Base-by-base conservation (phyloP, 139 green algal genomes). In the Closterium sp. region DNA sequence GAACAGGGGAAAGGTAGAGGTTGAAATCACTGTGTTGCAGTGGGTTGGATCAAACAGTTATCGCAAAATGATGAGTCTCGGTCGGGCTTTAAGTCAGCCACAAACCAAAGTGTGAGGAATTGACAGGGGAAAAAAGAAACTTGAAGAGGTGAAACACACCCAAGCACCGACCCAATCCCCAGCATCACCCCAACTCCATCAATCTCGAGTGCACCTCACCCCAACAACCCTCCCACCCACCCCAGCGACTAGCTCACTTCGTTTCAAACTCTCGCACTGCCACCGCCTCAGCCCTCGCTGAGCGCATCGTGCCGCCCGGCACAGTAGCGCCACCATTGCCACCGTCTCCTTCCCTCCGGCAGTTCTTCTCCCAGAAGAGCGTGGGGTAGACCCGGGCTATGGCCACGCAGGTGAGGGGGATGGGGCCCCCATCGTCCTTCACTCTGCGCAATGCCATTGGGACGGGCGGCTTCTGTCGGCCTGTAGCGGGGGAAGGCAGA, bases 381-480 rank as follows among this genome's bases (percentile, higher is more conserved):
- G 30, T 3, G 16, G 89, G 89, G 84, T 91, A 91, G 21, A 66
- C n/a, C 25, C 89, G 84, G 12, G 84, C 76, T 19, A 91, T 32
- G n/a, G 38, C 76, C 28, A 91, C 25, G 25, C 33, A 64, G 16
- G 89, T 91, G 19, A 89, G 31, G 9, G 89, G 76, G 33, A 91
- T 55, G 1, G 23, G 4, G 0, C 89, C 89, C 19, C 84, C 89
- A 3, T 32, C 64, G 1, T 35, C 36, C 76, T 90, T 88, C 23
- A 91, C n/a, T 19, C 89, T 89, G 25, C 76, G 89, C 32, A 91
- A 90, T 84, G 89, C 89, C 30, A 91, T 83, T 64, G 89, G 89
- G 38, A 33, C 28, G 2, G 76, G n/a, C 21, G 30, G 85, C 85
- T 89, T 38, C 25, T 36, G 33, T 19, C 85, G 30, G 32, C 30